These are phyloP conservation scores for Chloranthus sessilifolius DNA, from an alignment of 164 flowering plant species.

Conservation along the genomic window DNA sequence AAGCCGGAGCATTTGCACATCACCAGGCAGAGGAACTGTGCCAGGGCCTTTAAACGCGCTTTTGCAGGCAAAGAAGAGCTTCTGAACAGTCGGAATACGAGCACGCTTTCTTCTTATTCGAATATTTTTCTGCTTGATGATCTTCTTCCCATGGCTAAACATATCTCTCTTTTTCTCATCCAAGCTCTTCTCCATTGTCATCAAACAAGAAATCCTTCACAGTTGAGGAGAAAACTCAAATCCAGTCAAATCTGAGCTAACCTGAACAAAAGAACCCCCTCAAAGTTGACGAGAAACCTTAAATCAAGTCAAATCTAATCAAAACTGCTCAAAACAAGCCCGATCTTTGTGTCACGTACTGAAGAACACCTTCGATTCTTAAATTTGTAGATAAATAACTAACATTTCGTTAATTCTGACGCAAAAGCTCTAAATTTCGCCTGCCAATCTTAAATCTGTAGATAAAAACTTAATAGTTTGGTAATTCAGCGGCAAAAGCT, in stretches of 20 bases:
- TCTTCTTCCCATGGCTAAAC: constrained; percentile 7
- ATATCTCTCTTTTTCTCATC: constrained; percentile 17
- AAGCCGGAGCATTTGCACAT: constrained; percentile 38
- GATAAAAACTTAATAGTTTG: too few species aligned
- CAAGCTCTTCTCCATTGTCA: constrained; percentile 19
- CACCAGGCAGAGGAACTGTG: constrained; percentile 45
- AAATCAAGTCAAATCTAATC: not conserved
- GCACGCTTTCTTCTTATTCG: not conserved
- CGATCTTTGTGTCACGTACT: too few species aligned
- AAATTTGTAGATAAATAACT: too few species aligned
- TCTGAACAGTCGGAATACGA: constrained; percentile 26
- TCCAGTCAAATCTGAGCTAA: not conserved
- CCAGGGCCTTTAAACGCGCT: constrained; percentile 61
- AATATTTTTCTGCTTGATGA: constrained; percentile 23
- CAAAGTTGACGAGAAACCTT: not conserved
- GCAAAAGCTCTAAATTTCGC: too few species aligned
- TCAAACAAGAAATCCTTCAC: not conserved
- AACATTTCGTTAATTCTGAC: too few species aligned
- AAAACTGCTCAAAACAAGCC: not conserved
- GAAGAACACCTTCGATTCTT: too few species aligned
- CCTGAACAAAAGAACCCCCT: not conserved
- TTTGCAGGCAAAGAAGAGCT: constrained; percentile 38
- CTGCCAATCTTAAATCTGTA: too few species aligned
- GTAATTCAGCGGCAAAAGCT: too few species aligned
- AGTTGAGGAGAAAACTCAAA: not conserved